Base-by-base conservation (phyloP, 495 filamentous ascomycete genomes). In the Zalerion maritima region DNA sequence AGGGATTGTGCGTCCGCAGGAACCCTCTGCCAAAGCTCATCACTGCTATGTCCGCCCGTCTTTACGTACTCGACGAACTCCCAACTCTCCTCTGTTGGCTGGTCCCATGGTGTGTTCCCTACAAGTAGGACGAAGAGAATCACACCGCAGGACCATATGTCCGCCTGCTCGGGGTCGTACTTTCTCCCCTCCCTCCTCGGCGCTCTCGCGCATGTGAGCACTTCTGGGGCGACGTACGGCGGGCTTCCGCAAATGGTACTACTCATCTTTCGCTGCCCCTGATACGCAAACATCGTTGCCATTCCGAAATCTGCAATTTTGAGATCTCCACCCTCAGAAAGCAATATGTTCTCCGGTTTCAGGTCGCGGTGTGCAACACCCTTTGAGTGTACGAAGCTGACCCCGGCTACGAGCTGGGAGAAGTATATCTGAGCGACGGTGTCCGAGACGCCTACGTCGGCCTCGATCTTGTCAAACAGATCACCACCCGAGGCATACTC, bases 401-500 rank as follows among this genome's bases (percentile, higher is more conserved):
- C 79, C 2, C 84, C 91, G 35, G 73, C 75, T 42, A 94, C 68
- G 26, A 99, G 65, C 49, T 99, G 91, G 1, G 74, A 71, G 53
- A 99, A 99, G 54, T 94, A 99, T 28, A 94, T 71, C 43, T 96
- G 89, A 18, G 86, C 87, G 41, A 99, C 77, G 52, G 94, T 81
- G 52, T 94, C 79, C 6, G 72, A 67, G 7, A 94, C 80, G 31
- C 91, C 89, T 17, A 83, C 79, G 52, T 97, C 89, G 3, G 89
- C 84, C 52, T 97, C 89, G 46, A 97, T 94, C 60, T 97, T 97
- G 68, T 97, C 89, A 58, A 99, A 99, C 8, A 99, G 69, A 50
- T 99, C 89, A 9, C 89, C 89, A 23, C 89, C 89, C 37, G 87
- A 82, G 24, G 89, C 89, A 42, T 82, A 74, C 50, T 99, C 89